These are phyloP conservation scores for Aspergillus sparsus DNA, from an alignment of 495 filamentous ascomycete genomes.

Conservation along the genomic window DNA sequence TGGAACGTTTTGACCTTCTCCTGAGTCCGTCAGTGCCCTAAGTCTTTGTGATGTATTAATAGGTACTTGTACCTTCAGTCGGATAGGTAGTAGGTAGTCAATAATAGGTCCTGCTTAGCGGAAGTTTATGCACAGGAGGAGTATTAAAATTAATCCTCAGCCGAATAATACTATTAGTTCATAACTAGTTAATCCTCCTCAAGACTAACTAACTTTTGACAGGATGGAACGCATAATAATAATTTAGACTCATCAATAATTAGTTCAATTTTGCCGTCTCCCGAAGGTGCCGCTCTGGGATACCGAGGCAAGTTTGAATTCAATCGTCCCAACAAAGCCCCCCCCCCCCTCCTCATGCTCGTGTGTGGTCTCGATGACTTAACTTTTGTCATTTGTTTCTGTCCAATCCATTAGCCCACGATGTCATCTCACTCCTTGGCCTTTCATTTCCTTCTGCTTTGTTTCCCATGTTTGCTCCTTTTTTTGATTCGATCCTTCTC, in stretches of 20 bases:
- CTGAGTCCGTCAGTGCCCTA: too few relatives aligned
- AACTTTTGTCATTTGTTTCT: background rate
- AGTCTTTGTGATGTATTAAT: too few relatives aligned
- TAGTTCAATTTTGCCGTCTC: background rate
- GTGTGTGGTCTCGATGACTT: background rate
- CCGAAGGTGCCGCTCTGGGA: constrained; percentile 14
- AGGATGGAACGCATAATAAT: too few relatives aligned
- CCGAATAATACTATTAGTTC: too few relatives aligned
- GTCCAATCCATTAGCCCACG: constrained; percentile 5
- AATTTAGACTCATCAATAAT: too few relatives aligned
- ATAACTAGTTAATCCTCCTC: background rate
- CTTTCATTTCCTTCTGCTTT: background rate
- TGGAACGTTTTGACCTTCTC: too few relatives aligned
- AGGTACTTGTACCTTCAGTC: too few relatives aligned
- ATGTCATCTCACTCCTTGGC: constrained; percentile 2
- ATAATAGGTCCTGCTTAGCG: too few relatives aligned
- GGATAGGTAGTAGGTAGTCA: too few relatives aligned
- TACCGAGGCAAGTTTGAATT: constrained; percentile 18
- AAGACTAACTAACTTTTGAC: background rate
- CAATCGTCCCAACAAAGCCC: background rate
- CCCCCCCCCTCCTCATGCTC: background rate
- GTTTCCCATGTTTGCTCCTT: constrained; percentile 4
- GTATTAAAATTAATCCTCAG: too few relatives aligned
- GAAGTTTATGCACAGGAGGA: too few relatives aligned
- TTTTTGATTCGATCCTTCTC: background rate